Conservation (phyloP, 2,329 filamentous ascomycete genomes). For the Sphaerulina vaccinii region DNA sequence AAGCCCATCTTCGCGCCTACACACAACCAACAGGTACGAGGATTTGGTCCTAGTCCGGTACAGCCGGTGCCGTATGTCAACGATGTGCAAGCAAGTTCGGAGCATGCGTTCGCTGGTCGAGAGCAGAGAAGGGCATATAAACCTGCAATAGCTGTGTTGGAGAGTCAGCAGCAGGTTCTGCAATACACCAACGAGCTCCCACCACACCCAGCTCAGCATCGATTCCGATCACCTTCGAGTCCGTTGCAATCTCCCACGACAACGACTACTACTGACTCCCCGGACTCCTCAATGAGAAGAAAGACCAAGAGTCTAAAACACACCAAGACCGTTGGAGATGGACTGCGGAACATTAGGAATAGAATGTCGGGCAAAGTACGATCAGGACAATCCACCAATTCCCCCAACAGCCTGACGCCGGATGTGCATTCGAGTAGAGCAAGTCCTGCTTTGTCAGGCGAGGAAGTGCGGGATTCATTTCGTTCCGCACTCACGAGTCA, state of each 20-base stretch:
- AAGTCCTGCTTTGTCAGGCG: slow-evolving; percentile 14
- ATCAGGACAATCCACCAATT: slow-evolving; percentile 5
- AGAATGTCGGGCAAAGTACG: slow-evolving; percentile 18
- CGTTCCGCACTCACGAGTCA: slow-evolving; percentile 60
- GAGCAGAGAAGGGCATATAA: slow-evolving; percentile 31
- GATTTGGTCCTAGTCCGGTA: slow-evolving; percentile 34
- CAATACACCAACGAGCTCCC: slow-evolving; percentile 25
- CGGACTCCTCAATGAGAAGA: slow-evolving; percentile 1
- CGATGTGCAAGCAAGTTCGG: slow-evolving; percentile 35
- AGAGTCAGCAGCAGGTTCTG: slow-evolving; percentile 20
- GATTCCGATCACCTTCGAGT: slow-evolving; percentile 27
- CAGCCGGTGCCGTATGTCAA: slow-evolving; percentile 32
- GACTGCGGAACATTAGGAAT: slow-evolving; percentile 28
- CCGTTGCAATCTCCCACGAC: slow-evolving; percentile 7
- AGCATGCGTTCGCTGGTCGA: slow-evolving; percentile 37
- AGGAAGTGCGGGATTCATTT: slow-evolving; percentile 56
- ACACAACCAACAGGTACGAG: slow-evolving; percentile 29
- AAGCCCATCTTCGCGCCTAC: slow-evolving; percentile 32
- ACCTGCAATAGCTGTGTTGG: slow-evolving; percentile 32
- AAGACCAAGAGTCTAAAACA: slow-evolving; percentile 23
- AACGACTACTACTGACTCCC: neutral
- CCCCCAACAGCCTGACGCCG: slow-evolving; percentile 16
- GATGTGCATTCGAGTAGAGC: slow-evolving; percentile 12
- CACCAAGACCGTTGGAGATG: slow-evolving; percentile 27
- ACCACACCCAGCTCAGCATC: slow-evolving; percentile 30